Percentiles rank a stretch among this genome's conserved stretches.
These are phyloP conservation scores for Pseudogymnoascus sp. DNA, from an alignment of 2,329 filamentous ascomycete genomes.

Conservation along the genomic window DNA sequence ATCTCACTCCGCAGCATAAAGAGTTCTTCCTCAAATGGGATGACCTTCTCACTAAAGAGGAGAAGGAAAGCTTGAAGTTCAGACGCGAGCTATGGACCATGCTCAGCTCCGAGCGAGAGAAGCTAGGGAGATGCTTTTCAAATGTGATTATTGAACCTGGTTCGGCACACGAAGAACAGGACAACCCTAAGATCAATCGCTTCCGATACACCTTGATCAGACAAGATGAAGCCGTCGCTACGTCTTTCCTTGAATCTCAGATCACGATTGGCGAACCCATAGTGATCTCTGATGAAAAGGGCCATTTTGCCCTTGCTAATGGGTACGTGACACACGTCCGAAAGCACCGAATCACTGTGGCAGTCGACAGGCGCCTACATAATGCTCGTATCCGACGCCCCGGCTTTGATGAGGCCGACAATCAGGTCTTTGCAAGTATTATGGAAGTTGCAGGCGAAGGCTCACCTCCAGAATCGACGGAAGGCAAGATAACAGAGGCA, in stretches of 20 bases:
- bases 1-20: conserved; percentile 65
- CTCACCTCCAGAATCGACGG: conserved; percentile 40
- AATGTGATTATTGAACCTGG: conserved; percentile 76
- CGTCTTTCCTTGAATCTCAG: conserved; percentile 88
- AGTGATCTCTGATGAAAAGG: conserved; percentile 91
- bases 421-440: conserved; percentile 83
- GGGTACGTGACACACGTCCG: conserved; percentile 77
- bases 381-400: conserved; percentile 68
- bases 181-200: conserved; percentile 78
- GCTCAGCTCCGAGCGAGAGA: conserved; percentile 80
- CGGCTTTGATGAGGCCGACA: conserved; percentile 66
- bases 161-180: conserved; percentile 59
- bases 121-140: conserved; percentile 80
- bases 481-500: conserved; percentile 42
- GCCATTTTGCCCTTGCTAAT: conserved; percentile 89
- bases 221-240: conserved; percentile 47
- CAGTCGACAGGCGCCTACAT: conserved; percentile 82
- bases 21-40: conserved; percentile 96
- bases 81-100: conserved; percentile 94
- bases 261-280: conserved; percentile 81
- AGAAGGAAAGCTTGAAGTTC: conserved; percentile 79
- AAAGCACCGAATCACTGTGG: conserved; percentile 70
- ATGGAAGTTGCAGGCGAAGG: conserved; percentile 69
- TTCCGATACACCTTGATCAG: conserved; percentile 83
- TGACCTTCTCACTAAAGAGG: conserved; percentile 82